Conservation (phyloP, 441 rosid genomes). For the Adansonia madagascariensis region DNA sequence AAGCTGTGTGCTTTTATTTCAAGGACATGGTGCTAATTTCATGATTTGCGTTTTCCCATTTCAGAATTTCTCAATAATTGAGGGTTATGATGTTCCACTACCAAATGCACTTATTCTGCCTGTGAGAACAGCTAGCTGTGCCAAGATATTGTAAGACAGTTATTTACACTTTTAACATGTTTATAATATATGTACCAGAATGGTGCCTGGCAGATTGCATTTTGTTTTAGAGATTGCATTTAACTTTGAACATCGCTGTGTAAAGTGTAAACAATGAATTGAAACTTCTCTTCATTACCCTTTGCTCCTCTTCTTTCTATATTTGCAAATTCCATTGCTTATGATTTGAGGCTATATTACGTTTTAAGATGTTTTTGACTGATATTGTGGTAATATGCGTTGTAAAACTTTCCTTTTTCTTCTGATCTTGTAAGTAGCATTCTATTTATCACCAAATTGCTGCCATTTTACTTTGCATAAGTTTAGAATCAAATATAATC, state of each 20-base stretch:
- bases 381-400: not conserved
- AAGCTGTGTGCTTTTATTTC: not conserved
- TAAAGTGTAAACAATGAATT: not conserved
- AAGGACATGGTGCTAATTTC: constrained; percentile 21
- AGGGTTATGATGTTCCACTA: constrained; percentile 43
- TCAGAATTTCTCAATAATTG: constrained; percentile 55
- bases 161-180: constrained; percentile 22
- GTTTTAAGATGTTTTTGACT: constrained; percentile 8
- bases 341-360: constrained; percentile 4
- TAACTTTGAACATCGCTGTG: not conserved
- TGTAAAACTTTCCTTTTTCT: not conserved
- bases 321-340: not conserved
- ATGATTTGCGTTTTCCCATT: constrained; percentile 34
- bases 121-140: constrained; percentile 53
- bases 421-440: constrained; percentile 8
- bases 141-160: constrained; percentile 69
- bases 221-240: not conserved
- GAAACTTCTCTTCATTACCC: not conserved
- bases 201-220: not conserved
- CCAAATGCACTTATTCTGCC: constrained; percentile 71
- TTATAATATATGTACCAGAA: not conserved
- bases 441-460: not conserved
- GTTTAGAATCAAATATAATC: not conserved
- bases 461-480: not conserved
- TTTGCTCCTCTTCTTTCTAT: not conserved